These are phyloP conservation scores for Austroboletus niveus DNA, from an alignment of 1,284 basidiomycete species.

Conservation along the genomic window DNA sequence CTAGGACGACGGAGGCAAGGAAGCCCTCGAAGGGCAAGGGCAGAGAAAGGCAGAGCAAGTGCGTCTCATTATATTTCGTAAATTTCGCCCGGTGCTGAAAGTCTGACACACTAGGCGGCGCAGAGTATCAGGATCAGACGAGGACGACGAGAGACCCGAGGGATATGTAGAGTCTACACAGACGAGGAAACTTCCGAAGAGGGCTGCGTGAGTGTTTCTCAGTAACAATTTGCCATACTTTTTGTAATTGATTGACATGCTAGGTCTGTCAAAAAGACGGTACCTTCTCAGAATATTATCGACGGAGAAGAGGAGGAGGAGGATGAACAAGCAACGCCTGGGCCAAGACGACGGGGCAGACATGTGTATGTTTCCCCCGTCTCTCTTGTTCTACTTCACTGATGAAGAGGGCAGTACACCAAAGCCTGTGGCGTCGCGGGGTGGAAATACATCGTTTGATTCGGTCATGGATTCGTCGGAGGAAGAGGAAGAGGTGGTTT, in stretches of 20 bases:
- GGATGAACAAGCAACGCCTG: constrained; percentile 27
- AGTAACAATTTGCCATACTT: too few species aligned
- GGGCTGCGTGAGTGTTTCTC: constrained; percentile 38
- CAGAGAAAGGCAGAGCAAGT: constrained; percentile 40
- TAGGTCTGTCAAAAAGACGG: constrained; percentile 28
- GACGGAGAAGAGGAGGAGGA: constrained; percentile 38
- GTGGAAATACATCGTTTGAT: constrained; percentile 18
- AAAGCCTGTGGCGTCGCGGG: background rate
- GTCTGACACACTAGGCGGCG: constrained; percentile 34
- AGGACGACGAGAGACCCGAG: constrained; percentile 30
- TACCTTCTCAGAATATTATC: constrained; percentile 20
- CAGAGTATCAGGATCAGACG: constrained; percentile 47
- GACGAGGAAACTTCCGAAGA: constrained; percentile 41
- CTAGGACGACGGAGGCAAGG: constrained; percentile 25
- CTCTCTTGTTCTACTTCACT: too few species aligned
- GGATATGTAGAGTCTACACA: constrained; percentile 34
- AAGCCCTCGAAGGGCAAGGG: constrained; percentile 28
- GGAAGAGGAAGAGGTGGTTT: constrained; percentile 40
- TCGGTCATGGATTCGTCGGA: constrained; percentile 30
- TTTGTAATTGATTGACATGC: too few species aligned
- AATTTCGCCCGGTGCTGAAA: background rate
- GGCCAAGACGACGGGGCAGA: constrained; percentile 3
- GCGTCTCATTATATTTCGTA: constrained; percentile 7
- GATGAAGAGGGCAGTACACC: background rate
- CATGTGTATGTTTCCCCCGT: constrained; percentile 4